Evolutionary conservation across 2,329 filamentous ascomycete species (phyloP).

Genomic region (Microcyclosporella mali): DNA sequence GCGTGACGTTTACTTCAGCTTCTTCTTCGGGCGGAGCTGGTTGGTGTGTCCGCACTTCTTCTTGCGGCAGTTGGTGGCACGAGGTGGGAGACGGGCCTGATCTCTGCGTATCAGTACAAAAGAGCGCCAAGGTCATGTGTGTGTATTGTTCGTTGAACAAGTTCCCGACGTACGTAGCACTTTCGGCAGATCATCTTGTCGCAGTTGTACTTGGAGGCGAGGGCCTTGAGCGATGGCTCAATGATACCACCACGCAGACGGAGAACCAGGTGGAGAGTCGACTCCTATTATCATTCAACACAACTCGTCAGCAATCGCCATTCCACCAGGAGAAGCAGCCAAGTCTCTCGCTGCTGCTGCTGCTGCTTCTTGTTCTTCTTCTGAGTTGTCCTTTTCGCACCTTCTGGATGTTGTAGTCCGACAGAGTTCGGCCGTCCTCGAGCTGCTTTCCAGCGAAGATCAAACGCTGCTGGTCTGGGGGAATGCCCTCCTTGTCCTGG

Average conservation of each 20-base stretch:
- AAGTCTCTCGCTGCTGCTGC: no score
- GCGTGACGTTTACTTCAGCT: constrained; percentile 69
- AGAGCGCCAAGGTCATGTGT: constrained; percentile 14
- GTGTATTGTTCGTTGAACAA: background rate
- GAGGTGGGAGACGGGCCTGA: constrained; percentile 78
- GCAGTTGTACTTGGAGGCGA: constrained; percentile 99
- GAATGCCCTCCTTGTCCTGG: constrained; percentile 99
- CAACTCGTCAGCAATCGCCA: constrained; percentile 1
- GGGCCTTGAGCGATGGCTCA: constrained; percentile 96
- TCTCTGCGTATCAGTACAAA: constrained; percentile 13
- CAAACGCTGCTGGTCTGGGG: constrained; percentile 95
- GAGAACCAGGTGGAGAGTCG: constrained; percentile 95
- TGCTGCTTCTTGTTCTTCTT: background rate
- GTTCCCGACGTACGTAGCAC: constrained; percentile 76
- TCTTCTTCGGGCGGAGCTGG: constrained; percentile 99
- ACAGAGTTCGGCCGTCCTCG: constrained; percentile 93
- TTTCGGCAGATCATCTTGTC: constrained; percentile 99
- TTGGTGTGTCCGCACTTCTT: constrained; percentile 99
- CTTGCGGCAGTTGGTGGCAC: constrained; percentile 99
- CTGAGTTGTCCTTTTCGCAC: constrained; percentile 46
- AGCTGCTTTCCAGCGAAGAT: constrained; percentile 99
- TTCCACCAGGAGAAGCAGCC: no score
- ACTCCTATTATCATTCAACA: constrained; percentile 59
- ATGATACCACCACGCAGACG: constrained; percentile 99
- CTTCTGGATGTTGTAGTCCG: constrained; percentile 99